phyloP scores from a whole-genome alignment of 441 rosid species.

The Populus trichocarpa region DNA sequence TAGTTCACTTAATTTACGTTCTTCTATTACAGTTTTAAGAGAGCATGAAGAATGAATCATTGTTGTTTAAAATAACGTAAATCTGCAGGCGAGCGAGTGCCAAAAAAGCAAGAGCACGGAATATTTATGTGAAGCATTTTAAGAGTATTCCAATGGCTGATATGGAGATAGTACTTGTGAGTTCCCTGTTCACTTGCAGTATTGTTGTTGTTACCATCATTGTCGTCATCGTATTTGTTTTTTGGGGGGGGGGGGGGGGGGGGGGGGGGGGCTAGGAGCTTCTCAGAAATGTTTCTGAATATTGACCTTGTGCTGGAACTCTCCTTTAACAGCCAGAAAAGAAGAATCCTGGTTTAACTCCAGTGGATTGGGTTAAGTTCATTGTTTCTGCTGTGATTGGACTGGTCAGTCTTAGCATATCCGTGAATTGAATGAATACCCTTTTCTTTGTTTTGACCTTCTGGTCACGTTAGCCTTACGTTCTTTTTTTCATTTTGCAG shows the following conservation, averaged over 20 bases:
- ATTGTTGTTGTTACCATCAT: background rate
- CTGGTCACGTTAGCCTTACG: conserved; percentile 8
- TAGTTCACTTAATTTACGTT: background rate
- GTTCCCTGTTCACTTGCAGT: conserved; percentile 13
- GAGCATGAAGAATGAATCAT: background rate
- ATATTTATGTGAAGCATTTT: conserved; percentile 82
- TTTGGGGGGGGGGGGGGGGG: no score
- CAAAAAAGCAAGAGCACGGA: conserved; percentile 52
- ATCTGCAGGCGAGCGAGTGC: conserved; percentile 55
- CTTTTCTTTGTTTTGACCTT: background rate
- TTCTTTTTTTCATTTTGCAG: conserved; percentile 31
- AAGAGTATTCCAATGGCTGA: conserved; percentile 97
- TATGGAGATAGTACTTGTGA: conserved; percentile 93
- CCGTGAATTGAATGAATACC: background rate
- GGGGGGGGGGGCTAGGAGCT: background rate
- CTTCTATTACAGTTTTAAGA: background rate
- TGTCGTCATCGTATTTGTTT: background rate
- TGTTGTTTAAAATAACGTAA: background rate
- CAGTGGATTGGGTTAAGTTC: conserved; percentile 95
- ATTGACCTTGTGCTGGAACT: background rate
- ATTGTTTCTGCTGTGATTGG: conserved; percentile 74
- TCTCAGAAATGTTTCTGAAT: background rate
- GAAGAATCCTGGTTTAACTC: conserved; percentile 91
- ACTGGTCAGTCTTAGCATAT: conserved; percentile 49
- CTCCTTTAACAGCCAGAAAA: conserved; percentile 70